Evolutionary conservation across 2,329 filamentous ascomycete species (phyloP).

Genomic region (Beauveria brongniartii): DNA sequence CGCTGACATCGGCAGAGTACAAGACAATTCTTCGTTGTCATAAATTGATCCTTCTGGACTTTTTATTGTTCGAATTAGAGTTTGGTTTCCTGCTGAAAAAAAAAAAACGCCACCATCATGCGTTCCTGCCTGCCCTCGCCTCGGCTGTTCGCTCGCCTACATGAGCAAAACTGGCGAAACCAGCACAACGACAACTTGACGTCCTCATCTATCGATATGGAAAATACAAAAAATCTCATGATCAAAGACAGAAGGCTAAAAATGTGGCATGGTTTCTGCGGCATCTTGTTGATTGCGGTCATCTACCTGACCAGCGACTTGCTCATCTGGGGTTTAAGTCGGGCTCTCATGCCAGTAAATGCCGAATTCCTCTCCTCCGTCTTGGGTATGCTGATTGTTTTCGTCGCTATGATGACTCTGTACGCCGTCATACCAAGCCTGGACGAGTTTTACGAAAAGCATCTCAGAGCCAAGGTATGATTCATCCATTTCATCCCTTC

Average conservation of each 20-base stretch:
- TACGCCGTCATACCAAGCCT: constrained; percentile 13
- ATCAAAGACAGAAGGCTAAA: neutral
- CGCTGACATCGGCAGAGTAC: neutral
- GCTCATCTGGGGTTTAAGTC: constrained; percentile 37
- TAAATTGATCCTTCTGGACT: neutral
- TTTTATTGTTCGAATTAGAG: neutral
- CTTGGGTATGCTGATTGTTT: constrained; percentile 37
- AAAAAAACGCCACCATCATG: neutral
- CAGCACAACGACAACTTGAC: neutral
- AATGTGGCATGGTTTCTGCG: constrained; percentile 5
- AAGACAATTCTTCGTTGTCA: neutral
- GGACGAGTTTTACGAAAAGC: constrained; percentile 22
- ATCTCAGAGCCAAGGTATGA: constrained; percentile 27
- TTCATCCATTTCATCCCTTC: neutral
- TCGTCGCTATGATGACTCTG: constrained; percentile 25
- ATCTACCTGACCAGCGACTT: constrained; percentile 36
- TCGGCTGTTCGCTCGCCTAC: neutral
- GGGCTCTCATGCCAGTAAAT: constrained; percentile 22
- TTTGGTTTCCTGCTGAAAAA: neutral
- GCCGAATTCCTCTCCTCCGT: constrained; percentile 41
- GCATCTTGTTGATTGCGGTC: constrained; percentile 25
- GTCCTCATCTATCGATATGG: neutral
- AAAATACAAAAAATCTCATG: neutral
- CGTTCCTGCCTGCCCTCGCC: neutral
- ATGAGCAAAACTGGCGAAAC: neutral